Base-by-base conservation (phyloP, 352 stramenopile genomes). In the Peronospora farinosa region DNA sequence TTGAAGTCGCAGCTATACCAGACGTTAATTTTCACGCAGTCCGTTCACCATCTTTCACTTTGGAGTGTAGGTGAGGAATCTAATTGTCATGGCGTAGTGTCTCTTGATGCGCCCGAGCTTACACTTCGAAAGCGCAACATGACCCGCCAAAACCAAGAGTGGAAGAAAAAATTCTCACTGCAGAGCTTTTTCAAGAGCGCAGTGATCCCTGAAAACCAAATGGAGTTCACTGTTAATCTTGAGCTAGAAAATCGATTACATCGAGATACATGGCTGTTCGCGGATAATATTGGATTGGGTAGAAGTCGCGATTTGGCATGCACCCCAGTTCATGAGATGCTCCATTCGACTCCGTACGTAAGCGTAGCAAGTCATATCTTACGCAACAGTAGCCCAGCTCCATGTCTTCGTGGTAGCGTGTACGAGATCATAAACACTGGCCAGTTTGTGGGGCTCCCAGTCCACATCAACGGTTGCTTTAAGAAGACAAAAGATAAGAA, bases 401-500 rank as follows among this genome's bases (percentile, higher is more conserved):
- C 54, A 21, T 41, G 51, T 36, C 32, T 87, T n/a, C 55, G 54
- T n/a, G 80, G 80, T n/a, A 72, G 67, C 25, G 31, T 91, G 37
- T 88, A 69, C 55, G 76, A 83, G 13, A 77, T 76, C 48, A 58
- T 84, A 16, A 56, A 77, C 23, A 85, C 69, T 1, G 46, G 51
- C 5, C 66, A 83, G 48, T 27, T 55, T 7, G 70, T 74, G 15
- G 77, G 75, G 0, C 47, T 91, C 17, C 80, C 77, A 1, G 46
- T 91, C 19, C 80, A 91, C 28, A 68, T 91, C 36, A 87, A 87
- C 55, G 80, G 74, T 1, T 86, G 73, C 33, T 91, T 91, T 50
- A 89, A 87, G 49, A 87, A 74, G 19, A 56, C 76, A 12, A 73
- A 66, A 37, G 65, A 84, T 40, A 84, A 66, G 19, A 33, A 67